Base-by-base conservation (phyloP, 75 land plant genomes). In the Pseudotsuga menziesii region DNA sequence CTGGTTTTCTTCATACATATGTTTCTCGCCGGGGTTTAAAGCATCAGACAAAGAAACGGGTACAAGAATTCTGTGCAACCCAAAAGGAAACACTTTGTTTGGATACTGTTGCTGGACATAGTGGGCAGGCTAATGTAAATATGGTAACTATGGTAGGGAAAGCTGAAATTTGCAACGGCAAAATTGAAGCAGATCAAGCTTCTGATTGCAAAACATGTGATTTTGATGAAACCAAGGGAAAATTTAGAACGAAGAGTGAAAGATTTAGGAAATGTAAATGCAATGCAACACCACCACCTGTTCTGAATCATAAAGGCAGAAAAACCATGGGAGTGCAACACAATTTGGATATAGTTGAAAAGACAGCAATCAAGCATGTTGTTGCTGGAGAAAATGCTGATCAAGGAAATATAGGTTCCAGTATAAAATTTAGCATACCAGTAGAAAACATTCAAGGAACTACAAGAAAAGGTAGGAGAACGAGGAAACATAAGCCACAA, bases 1-100 rank as follows among this genome's bases (percentile, higher is more conserved):
- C 72, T 69, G 52, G 72, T 17, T 69, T 69, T 69, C 72, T 69
- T 69, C 72, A 69, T 69, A 69, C 72, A 20, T 69, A 69, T 69
- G 44, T 69, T n/a, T 69, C 72, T 9, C 72, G 72, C 19, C 72
- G 52, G 25, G 44, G 72, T 20, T 69, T 39, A 44, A 69, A 69
- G 72, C n/a, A 66, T 66, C 70, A 32, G 41, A 66, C 39, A 66
- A 66, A 66, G 48, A 41, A 36, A 19, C 72, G 20, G 72, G 3
- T 39, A 69, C 72, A 69, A 39, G 44, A 39, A 69, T 6, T 20
- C 44, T 67, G 48, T 67, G 72, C 11, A 67, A 67, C 44, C 20
- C 44, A 44, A 39, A 67, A 39, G 19, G 48, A 19, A 27, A 9
- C 2, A 67, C 44, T 67, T n/a, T 67, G 39, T 67, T 67, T 44